These are phyloP conservation scores for Cryptomeria japonica DNA, from an alignment of 75 land plant species.

Conservation along the genomic window DNA sequence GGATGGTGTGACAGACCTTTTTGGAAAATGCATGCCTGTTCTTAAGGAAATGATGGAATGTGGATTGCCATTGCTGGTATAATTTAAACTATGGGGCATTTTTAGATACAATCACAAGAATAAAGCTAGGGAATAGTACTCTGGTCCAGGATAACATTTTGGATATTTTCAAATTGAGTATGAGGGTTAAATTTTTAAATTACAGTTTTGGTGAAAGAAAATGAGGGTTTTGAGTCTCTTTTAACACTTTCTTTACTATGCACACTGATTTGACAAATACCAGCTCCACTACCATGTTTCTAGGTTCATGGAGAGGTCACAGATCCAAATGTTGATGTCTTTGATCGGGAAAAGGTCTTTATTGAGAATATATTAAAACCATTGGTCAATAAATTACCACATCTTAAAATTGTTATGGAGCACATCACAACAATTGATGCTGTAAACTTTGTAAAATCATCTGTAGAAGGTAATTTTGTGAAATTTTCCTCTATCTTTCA, in stretches of 20 bases:
- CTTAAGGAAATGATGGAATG: slow-evolving; percentile 87
- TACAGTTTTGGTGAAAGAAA: neutral
- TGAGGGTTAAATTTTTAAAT: neutral
- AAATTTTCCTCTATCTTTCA: neutral
- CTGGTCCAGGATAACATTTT: neutral
- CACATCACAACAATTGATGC: slow-evolving; percentile 93
- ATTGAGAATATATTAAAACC: slow-evolving; percentile 73
- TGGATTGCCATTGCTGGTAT: slow-evolving; percentile 88
- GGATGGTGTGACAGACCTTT: slow-evolving; percentile 95
- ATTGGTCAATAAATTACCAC: slow-evolving; percentile 68
- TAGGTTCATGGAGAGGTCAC: slow-evolving; percentile 82
- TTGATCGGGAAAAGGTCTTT: slow-evolving; percentile 93
- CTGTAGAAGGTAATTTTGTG: slow-evolving; percentile 41
- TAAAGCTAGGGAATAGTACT: neutral
- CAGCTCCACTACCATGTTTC: neutral
- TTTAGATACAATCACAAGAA: neutral
- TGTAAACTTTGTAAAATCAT: slow-evolving; percentile 73
- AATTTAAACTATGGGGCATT: slow-evolving; percentile 1
- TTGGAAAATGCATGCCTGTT: slow-evolving; percentile 90
- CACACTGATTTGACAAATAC: neutral
- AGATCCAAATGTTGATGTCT: slow-evolving; percentile 65
- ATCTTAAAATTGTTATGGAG: slow-evolving; percentile 91
- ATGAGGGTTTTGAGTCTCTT: neutral
- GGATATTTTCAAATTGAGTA: slow-evolving; percentile 1
- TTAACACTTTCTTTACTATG: neutral